These are phyloP conservation scores for Metschnikowia chrysomelidarum DNA, from an alignment of 805 yeast species.

Conservation along the genomic window DNA sequence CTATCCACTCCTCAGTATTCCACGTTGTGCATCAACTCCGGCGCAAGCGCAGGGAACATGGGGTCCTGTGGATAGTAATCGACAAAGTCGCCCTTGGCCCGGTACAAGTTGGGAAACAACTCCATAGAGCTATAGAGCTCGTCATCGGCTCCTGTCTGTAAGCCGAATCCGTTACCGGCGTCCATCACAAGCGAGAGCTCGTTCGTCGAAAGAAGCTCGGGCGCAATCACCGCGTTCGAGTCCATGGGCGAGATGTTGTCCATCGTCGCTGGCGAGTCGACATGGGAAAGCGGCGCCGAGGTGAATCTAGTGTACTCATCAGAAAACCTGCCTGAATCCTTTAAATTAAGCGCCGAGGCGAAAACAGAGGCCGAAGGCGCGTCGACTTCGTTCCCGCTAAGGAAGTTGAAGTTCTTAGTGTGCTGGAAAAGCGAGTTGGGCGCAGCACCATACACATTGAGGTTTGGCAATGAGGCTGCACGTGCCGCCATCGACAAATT, in stretches of 20 bases:
- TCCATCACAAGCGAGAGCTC: slow-evolving; percentile 4
- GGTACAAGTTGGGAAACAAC: slow-evolving; percentile 9
- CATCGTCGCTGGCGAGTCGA: slow-evolving; percentile 8
- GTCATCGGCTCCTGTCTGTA: slow-evolving; percentile 5
- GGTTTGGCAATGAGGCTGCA: slow-evolving; percentile 22
- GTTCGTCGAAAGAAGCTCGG: slow-evolving; percentile 3
- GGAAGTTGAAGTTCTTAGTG: slow-evolving; percentile 7
- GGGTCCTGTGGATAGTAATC: slow-evolving; percentile 13
- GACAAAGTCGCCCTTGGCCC: slow-evolving; percentile 6
- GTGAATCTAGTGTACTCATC: slow-evolving; percentile 1
- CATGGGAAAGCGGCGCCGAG: neutral
- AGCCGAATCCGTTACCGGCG: slow-evolving; percentile 3
- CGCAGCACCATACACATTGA: slow-evolving; percentile 8
- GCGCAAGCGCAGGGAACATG: slow-evolving; percentile 12
- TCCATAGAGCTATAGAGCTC: too few relatives aligned
- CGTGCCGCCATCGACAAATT: slow-evolving; percentile 17
- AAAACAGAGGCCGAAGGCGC: slow-evolving; percentile 9
- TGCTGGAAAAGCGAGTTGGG: slow-evolving; percentile 13
- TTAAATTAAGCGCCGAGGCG: slow-evolving; percentile 4
- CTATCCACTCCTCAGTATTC: slow-evolving; percentile 7
- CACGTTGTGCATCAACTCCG: slow-evolving; percentile 7
- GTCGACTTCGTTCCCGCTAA: slow-evolving; percentile 5
- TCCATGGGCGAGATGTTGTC: slow-evolving; percentile 7
- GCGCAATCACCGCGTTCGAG: slow-evolving; percentile 6
- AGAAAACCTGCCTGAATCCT: slow-evolving; percentile 3